These are phyloP conservation scores for Euphorbia tirucalli DNA, from an alignment of 345 rosid species.

Conservation along the genomic window DNA sequence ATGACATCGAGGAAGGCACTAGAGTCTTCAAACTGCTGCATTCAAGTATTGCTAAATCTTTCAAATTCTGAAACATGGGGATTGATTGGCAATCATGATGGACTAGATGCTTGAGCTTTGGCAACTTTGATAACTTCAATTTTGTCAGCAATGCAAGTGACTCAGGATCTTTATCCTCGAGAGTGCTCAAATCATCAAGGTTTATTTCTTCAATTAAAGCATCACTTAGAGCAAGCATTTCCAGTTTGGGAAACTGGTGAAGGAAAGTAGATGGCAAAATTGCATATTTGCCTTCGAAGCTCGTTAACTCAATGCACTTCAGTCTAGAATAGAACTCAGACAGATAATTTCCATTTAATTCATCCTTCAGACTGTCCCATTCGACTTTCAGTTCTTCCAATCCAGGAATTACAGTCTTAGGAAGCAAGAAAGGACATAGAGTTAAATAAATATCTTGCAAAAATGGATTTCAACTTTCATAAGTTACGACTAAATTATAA, in stretches of 20 bases:
- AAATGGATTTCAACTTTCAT: background rate
- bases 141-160: background rate
- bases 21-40: too few relatives aligned
- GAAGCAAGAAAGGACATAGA: background rate
- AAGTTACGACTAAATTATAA: too few relatives aligned
- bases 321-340: background rate
- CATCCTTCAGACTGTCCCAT: background rate
- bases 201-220: background rate
- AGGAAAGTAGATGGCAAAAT: background rate
- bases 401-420: constrained; percentile 5
- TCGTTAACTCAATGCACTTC: background rate
- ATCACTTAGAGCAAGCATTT: background rate
- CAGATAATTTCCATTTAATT: background rate
- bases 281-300: background rate
- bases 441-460: background rate
- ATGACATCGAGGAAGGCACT: too few relatives aligned
- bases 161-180: background rate
- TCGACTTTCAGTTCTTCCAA: constrained; percentile 6
- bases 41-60: too few relatives aligned
- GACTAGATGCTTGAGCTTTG: background rate
- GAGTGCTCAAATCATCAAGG: background rate
- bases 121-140: background rate
- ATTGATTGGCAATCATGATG: background rate
- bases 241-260: background rate
- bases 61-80: too few relatives aligned